phyloP scores from a whole-genome alignment of 495 filamentous ascomycete species.

The Tuber microsphaerosporum region DNA sequence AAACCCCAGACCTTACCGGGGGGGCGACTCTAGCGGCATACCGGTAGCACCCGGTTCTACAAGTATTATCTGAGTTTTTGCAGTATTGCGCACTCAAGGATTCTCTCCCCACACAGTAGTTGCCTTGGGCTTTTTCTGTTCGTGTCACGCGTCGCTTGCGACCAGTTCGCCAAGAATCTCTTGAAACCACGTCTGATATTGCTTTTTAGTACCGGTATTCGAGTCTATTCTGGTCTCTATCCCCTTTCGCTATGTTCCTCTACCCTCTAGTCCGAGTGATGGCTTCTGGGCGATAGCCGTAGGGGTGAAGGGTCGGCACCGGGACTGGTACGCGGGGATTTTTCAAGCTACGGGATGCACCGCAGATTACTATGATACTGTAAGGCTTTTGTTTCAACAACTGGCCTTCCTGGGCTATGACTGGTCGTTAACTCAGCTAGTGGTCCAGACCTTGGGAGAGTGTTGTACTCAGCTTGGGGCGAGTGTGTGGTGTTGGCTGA shows the following conservation, averaged over 20 bases:
- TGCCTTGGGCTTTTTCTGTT: neutral
- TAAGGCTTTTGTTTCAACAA: neutral
- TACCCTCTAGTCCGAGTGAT: neutral
- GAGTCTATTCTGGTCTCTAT: neutral
- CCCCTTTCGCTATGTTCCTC: neutral
- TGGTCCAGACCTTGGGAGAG: neutral
- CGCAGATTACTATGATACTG: neutral
- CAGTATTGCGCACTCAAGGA: neutral
- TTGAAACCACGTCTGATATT: neutral
- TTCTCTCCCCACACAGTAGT: neutral
- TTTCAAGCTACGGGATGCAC: neutral
- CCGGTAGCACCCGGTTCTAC: no score
- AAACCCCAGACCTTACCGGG: no score
- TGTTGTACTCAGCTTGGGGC: neutral
- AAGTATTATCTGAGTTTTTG: no score
- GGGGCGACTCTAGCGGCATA: no score
- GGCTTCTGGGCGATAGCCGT: neutral
- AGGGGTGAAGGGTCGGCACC: neutral
- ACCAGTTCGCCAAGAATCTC: neutral
- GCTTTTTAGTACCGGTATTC: neutral
- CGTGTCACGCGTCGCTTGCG: neutral
- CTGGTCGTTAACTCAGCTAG: neutral
- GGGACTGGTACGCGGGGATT: neutral
- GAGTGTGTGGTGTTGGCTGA: neutral
- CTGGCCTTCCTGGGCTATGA: neutral